Conservation (phyloP, 495 filamentous ascomycete genomes). For the Hypoxylon trugodes region DNA sequence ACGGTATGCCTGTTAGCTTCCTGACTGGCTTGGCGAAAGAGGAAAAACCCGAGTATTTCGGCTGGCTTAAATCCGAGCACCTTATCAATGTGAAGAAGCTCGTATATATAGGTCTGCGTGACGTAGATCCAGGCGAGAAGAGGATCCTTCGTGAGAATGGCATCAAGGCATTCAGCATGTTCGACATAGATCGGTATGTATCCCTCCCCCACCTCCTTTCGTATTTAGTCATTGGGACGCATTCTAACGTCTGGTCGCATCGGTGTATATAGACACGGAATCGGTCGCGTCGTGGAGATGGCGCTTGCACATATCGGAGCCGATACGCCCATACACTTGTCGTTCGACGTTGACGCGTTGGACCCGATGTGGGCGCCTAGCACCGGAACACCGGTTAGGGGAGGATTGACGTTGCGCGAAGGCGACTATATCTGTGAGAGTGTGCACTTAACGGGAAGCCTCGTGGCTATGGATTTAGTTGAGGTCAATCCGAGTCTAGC, state of each 20-base stretch:
- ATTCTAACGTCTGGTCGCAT: constrained; percentile 15
- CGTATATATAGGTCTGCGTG: constrained; percentile 95
- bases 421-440: constrained; percentile 98
- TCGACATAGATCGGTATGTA: constrained; percentile 88
- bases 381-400: constrained; percentile 94
- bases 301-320: constrained; percentile 90
- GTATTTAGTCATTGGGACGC: not conserved
- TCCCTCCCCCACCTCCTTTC: not conserved
- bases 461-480: constrained; percentile 92
- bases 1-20: constrained; percentile 98
- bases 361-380: constrained; percentile 96
- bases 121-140: constrained; percentile 94
- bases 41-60: constrained; percentile 78
- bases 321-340: constrained; percentile 95
- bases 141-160: constrained; percentile 83
- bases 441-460: constrained; percentile 89
- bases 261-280: constrained; percentile 73
- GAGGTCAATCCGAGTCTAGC: constrained; percentile 95
- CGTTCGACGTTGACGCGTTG: constrained; percentile 96
- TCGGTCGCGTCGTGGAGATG: constrained; percentile 97
- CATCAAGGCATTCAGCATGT: constrained; percentile 97
- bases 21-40: constrained; percentile 83
- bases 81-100: constrained; percentile 77
- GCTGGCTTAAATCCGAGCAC: constrained; percentile 77
- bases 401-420: constrained; percentile 93